Percentiles rank a stretch among this genome's conserved stretches.
phyloP scores from a whole-genome alignment of 108 stramenopile species.

The Skeletonema grethae region DNA sequence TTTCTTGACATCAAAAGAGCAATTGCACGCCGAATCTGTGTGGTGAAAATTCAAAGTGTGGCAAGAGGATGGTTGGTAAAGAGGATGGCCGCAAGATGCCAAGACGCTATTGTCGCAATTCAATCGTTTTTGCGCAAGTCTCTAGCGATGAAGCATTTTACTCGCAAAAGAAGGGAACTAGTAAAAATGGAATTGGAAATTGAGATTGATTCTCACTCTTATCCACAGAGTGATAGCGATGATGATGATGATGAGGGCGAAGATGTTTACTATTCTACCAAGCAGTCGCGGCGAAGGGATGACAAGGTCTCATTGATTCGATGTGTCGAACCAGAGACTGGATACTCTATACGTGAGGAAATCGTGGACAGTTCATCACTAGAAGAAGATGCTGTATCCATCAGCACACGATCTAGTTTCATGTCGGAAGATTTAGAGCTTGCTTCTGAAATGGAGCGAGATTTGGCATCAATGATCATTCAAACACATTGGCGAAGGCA shows the following conservation, averaged over 20 bases:
- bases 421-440: background rate
- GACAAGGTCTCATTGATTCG: background rate
- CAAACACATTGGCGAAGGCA: constrained; percentile 15
- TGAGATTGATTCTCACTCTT: background rate
- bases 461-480: constrained; percentile 1
- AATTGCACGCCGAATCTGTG: background rate
- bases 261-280: background rate
- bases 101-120: background rate
- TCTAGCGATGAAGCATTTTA: constrained; percentile 10
- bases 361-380: background rate
- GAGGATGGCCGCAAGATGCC: background rate
- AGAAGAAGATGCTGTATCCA: background rate
- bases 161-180: background rate
- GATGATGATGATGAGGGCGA: background rate
- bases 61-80: constrained; percentile 36
- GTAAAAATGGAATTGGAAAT: background rate
- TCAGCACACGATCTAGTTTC: background rate
- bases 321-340: background rate
- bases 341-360: background rate
- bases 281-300: background rate
- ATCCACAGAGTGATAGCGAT: background rate
- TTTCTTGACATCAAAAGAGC: constrained; percentile 6
- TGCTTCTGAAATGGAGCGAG: background rate
- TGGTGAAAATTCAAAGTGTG: constrained; percentile 9
- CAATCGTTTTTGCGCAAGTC: constrained; percentile 6